Conservation (phyloP, 495 filamentous ascomycete genomes). For the Lasiosphaeris hirsuta region DNA sequence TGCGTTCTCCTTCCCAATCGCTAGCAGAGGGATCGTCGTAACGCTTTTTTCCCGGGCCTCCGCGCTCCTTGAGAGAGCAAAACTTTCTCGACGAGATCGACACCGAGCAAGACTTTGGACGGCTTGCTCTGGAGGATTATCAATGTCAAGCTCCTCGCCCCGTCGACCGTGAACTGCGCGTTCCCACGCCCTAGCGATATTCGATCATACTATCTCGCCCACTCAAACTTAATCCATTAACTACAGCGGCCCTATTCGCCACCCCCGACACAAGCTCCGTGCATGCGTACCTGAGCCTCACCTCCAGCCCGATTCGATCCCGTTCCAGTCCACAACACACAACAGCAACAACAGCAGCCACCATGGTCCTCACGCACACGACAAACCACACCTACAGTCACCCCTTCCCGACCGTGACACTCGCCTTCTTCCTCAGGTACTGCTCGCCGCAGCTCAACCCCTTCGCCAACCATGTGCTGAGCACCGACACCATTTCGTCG, state of each 20-base stretch:
- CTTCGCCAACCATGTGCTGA: constrained; percentile 90
- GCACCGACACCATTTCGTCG: constrained; percentile 90
- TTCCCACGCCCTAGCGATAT: constrained; percentile 7
- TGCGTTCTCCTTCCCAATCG: constrained; percentile 8
- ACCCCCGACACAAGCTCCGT: too few species aligned
- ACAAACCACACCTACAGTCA: constrained; percentile 87
- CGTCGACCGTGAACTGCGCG: constrained; percentile 23
- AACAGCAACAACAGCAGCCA: constrained; percentile 9
- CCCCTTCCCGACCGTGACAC: constrained; percentile 81
- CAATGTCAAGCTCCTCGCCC: constrained; percentile 20
- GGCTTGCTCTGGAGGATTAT: constrained; percentile 11
- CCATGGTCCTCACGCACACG: constrained; percentile 61
- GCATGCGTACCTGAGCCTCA: too few species aligned
- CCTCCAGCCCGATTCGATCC: not conserved
- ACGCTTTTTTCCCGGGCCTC: constrained; percentile 13
- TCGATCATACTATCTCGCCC: not conserved
- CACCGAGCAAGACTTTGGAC: constrained; percentile 8
- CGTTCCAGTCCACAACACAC: constrained; percentile 1
- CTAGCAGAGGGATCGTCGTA: not conserved
- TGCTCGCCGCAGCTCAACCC: constrained; percentile 72
- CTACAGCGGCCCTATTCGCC: not conserved
- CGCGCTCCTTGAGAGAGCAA: constrained; percentile 17
- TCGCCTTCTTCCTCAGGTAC: constrained; percentile 99
- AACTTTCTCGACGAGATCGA: constrained; percentile 10
- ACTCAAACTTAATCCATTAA: not conserved